A percentile compares a stretch with the other conserved stretches of the same genome.
These are phyloP conservation scores for Penicillium ucsense DNA, from an alignment of 495 filamentous ascomycete genomes.

Conservation along the genomic window DNA sequence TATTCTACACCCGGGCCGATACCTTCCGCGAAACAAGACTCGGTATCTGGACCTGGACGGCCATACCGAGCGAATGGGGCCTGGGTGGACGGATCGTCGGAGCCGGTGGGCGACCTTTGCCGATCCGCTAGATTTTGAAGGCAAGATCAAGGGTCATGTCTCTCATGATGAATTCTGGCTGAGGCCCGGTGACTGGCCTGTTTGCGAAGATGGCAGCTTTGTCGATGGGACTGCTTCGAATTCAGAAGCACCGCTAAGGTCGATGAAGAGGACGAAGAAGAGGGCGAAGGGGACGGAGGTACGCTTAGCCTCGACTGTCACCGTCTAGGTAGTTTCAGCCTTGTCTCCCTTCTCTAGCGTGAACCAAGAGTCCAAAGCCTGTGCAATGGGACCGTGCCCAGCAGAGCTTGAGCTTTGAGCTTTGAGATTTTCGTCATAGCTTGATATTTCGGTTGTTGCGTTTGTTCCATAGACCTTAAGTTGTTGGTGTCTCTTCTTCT, in stretches of 20 bases:
- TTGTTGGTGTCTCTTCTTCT: no score
- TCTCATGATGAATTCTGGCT: constrained; percentile 27
- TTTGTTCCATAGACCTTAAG: no score
- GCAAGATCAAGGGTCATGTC: constrained; percentile 15
- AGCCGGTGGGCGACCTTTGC: constrained; percentile 21
- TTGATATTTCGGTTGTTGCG: no score
- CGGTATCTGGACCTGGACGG: constrained; percentile 25
- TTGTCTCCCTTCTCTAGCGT: neutral
- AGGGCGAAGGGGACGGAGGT: neutral
- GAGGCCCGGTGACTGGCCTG: constrained; percentile 15
- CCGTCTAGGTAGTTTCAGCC: neutral
- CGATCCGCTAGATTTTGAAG: constrained; percentile 25
- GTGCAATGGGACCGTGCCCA: no score
- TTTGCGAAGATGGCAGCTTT: constrained; percentile 25
- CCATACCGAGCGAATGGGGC: constrained; percentile 27
- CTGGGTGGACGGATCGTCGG: constrained; percentile 28
- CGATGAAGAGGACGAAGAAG: neutral
- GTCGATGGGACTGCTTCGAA: constrained; percentile 20
- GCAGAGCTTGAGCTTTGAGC: no score
- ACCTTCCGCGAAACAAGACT: constrained; percentile 19
- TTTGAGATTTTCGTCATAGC: no score
- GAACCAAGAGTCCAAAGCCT: no score
- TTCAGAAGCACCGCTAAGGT: neutral
- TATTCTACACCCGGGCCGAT: constrained; percentile 24
- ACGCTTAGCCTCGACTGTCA: no score